Evolutionary conservation across 192 early-diverging fungal species (phyloP).

Genomic region (Kappamyces sp.): DNA sequence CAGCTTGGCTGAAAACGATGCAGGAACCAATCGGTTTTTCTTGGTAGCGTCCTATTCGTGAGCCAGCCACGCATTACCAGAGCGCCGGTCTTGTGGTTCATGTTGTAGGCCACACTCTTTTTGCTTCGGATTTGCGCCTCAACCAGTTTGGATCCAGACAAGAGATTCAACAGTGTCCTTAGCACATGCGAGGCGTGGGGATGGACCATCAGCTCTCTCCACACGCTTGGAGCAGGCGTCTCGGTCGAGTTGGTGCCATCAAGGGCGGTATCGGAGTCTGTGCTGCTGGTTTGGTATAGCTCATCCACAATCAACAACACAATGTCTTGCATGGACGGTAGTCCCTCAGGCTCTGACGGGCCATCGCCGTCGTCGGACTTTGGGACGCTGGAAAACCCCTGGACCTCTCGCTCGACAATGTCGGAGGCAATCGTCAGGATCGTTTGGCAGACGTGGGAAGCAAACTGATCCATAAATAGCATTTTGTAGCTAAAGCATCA

Average conservation of each 20-base stretch:
- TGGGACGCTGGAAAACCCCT: constrained; percentile 15
- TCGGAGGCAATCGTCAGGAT: constrained; percentile 64
- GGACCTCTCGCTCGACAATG: constrained; percentile 69
- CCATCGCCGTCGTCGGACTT: constrained; percentile 14
- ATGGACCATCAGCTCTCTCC: constrained; percentile 54
- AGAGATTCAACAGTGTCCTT: constrained; percentile 61
- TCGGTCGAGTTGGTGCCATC: constrained; percentile 11
- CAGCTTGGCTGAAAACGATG: constrained; percentile 55
- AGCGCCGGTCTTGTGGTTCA: constrained; percentile 26
- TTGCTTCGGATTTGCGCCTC: constrained; percentile 63
- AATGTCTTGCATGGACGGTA: constrained; percentile 64
- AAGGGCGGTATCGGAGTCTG: neutral
- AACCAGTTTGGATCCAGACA: constrained; percentile 56
- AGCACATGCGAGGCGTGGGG: constrained; percentile 72
- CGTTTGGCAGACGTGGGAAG: constrained; percentile 84
- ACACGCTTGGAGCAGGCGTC: neutral
- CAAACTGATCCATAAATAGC: constrained; percentile 77
- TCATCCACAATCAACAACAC: constrained; percentile 56
- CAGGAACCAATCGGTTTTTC: constrained; percentile 49
- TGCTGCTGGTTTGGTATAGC: constrained; percentile 38
- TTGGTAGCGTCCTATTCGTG: neutral
- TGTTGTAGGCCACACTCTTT: constrained; percentile 55
- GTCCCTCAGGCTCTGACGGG: constrained; percentile 32
- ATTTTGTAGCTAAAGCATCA: constrained; percentile 15
- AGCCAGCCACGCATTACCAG: constrained; percentile 1